Evolutionary conservation across 1,284 basidiomycete species (phyloP).

Genomic region (Exobasidium rhododendri): DNA sequence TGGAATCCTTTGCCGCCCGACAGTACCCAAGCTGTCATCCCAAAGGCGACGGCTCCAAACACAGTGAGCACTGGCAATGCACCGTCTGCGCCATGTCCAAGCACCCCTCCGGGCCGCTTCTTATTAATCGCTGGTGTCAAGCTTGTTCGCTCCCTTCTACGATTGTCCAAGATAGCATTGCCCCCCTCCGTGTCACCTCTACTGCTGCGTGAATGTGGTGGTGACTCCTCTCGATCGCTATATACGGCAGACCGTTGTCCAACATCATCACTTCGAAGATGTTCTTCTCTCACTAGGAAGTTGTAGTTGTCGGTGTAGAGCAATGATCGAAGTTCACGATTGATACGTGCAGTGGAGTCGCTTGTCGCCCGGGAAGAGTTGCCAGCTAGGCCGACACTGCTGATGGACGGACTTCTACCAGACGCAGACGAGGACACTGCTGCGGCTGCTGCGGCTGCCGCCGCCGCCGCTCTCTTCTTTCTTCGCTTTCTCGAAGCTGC

Average conservation of each 20-base stretch:
- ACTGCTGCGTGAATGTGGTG: conserved; percentile 2
- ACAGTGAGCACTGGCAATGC: conserved; percentile 19
- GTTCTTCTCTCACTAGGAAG: conserved; percentile 3
- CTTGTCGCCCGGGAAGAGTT: conserved; percentile 22
- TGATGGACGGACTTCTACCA: not conserved
- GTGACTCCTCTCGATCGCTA: not conserved
- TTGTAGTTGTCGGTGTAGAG: conserved; percentile 7
- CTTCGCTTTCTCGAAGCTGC: not conserved
- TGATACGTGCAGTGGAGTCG: not conserved
- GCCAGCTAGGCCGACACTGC: conserved; percentile 13
- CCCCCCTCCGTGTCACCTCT: not conserved
- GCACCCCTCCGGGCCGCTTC: not conserved
- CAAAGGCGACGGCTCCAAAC: conserved; percentile 32
- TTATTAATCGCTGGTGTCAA: not conserved
- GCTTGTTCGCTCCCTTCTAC: not conserved
- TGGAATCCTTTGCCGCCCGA: conserved; percentile 21
- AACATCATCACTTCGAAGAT: conserved; percentile 2
- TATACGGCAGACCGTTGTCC: not conserved
- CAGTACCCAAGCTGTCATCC: conserved; percentile 33
- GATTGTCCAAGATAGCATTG: conserved; percentile 14
- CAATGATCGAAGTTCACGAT: conserved; percentile 2
- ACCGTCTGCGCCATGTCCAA: not conserved
- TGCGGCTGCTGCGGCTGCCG: not conserved
- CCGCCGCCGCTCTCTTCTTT: not conserved
- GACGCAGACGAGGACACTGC: not conserved